These are phyloP conservation scores for Phoma herbarum DNA, from an alignment of 2,329 filamentous ascomycete species.

Conservation along the genomic window DNA sequence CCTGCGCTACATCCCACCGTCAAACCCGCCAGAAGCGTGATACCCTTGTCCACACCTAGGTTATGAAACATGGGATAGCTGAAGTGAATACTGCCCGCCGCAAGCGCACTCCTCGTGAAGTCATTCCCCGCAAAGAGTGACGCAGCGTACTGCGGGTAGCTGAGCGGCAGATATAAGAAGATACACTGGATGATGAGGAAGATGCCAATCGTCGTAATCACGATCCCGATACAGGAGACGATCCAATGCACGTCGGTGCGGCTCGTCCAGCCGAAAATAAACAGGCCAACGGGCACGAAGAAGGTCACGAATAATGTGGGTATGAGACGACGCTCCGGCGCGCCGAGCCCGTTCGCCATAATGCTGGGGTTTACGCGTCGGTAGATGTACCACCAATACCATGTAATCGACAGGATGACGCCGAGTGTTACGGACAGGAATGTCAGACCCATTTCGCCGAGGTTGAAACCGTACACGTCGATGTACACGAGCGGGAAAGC, in stretches of 20 bases:
- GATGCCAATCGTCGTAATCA: background rate
- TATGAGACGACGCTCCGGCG: background rate
- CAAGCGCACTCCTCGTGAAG: background rate
- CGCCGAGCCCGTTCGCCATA: background rate
- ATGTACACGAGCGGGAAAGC: background rate
- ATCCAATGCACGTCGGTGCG: background rate
- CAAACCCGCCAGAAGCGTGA: background rate
- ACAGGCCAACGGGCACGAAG: background rate
- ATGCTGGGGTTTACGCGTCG: background rate
- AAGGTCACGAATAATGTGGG: background rate
- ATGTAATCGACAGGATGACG: background rate
- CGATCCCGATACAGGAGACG: background rate
- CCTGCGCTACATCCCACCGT: background rate
- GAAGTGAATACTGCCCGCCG: background rate
- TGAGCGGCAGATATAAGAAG: background rate
- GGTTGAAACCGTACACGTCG: background rate
- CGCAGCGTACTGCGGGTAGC: background rate
- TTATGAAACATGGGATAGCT: background rate
- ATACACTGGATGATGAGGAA: background rate
- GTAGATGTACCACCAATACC: background rate
- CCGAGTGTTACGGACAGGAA: background rate
- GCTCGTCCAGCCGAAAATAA: background rate
- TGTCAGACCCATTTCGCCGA: background rate
- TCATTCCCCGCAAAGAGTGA: background rate
- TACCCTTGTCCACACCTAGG: background rate